Evolutionary conservation across 768 basidiomycete genomes (phyloP), one percentile per base, ranked within the genome.

Genomic region (Rhodotorula paludigena): DNA sequence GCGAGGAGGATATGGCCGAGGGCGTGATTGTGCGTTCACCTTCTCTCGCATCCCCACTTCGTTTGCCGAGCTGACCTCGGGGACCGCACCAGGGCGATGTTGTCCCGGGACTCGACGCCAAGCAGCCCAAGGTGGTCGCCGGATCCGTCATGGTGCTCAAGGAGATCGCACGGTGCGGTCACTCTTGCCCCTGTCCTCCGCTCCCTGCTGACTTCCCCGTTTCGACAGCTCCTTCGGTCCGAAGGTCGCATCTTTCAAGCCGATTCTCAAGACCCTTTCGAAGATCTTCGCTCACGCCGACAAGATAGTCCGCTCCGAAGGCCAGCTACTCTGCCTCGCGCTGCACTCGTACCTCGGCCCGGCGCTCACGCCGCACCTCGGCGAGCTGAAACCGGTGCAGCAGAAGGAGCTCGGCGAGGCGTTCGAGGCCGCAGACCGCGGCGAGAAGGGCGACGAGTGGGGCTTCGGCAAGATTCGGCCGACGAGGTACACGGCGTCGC

Each of bases 251-350:
- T 86, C 87, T 18, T 84, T 88, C 10, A 84, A 89, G 44, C 86
- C 88, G 20, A 81, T 97, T n/a, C 82, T 98, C 62, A 93, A 93
- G 76, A 78, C 84, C 11, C 79, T 99, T 30, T 89, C 93, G 42
- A 94, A 92, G 81, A 90, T 98, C 56, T 99, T 98, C 64, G 85
- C 86, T 7, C 96, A 99, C 76, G 86, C 85, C 23, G 96, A 99
- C 79, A 98, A 98, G 80, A 88, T 85, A 35, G 96, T 99, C 59
- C 89, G 96, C 66, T 85, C 89, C 1, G 96, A 99, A 80, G 96
- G 94, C 41, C 85, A 85, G 0, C 81, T 83, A 36, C 85, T 99
- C 28, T 82, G 85, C 0, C 86, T 88, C 74, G 80, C 81, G 0
- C 79, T 98, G 12, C 94, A 98, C 81, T 87, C 89, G 65, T 92